Evolutionary conservation across 1,139 yeast genomes (phyloP).

Genomic region (Yamadazyma siamensis): DNA sequence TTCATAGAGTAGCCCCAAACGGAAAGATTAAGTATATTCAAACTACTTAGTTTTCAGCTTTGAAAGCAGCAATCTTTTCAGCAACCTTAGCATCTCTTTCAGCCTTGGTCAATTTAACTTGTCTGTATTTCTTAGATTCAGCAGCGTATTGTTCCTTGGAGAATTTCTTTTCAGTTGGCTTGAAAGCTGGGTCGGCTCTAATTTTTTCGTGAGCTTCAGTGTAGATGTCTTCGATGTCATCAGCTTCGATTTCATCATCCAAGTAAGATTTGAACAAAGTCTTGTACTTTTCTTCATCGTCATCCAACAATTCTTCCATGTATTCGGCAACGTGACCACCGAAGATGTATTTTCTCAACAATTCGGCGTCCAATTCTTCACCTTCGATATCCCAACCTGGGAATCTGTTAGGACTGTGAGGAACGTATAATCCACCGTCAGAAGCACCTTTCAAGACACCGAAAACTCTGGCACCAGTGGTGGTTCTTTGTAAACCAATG

Average conservation of each 20-base stretch:
- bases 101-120: slow-evolving; percentile 82
- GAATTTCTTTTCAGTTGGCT: slow-evolving; percentile 90
- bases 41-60: slow-evolving; percentile 46
- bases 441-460: slow-evolving; percentile 99
- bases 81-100: slow-evolving; percentile 88
- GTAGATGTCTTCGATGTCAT: slow-evolving; percentile 94
- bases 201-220: slow-evolving; percentile 90
- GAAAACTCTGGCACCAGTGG: slow-evolving; percentile 99
- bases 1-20: no score
- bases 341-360: slow-evolving; percentile 97
- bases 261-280: slow-evolving; percentile 95
- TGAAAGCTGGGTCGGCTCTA: slow-evolving; percentile 93
- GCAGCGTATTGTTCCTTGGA: slow-evolving; percentile 98
- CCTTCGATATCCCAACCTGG: slow-evolving; percentile 99
- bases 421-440: slow-evolving; percentile 99
- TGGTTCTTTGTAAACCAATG: slow-evolving; percentile 99
- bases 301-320: slow-evolving; percentile 99
- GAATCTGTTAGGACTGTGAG: slow-evolving; percentile 99
- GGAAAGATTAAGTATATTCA: slow-evolving; percentile 2
- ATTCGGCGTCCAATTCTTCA: slow-evolving; percentile 97
- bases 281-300: slow-evolving; percentile 99
- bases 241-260: slow-evolving; percentile 97
- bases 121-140: slow-evolving; percentile 89
- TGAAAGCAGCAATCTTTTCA: slow-evolving; percentile 87
- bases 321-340: slow-evolving; percentile 99